These are phyloP conservation scores for Geosmithia morbida DNA, from an alignment of 2,329 filamentous ascomycete genomes.

Conservation along the genomic window DNA sequence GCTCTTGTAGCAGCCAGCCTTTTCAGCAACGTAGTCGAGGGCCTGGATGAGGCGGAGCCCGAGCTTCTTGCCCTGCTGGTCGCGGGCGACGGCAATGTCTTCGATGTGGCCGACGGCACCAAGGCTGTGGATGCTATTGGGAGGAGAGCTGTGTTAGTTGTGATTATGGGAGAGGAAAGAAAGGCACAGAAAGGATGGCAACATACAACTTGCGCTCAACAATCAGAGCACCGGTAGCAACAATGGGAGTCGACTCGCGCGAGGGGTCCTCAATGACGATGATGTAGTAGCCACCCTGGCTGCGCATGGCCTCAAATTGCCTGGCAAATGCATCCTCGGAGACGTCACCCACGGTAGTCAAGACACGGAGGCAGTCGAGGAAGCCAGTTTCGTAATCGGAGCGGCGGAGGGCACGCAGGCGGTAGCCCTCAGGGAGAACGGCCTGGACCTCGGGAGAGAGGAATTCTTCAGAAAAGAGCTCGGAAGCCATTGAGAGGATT, in stretches of 20 bases:
- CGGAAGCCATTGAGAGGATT: constrained; percentile 1
- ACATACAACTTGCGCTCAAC: constrained; percentile 88
- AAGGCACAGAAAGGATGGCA: background rate
- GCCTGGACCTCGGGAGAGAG: constrained; percentile 63
- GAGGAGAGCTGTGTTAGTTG: background rate
- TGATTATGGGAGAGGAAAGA: background rate
- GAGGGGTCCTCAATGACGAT: constrained; percentile 67
- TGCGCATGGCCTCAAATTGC: constrained; percentile 70
- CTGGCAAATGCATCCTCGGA: constrained; percentile 58
- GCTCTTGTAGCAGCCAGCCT: constrained; percentile 91
- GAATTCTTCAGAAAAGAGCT: constrained; percentile 62
- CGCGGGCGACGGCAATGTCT: constrained; percentile 88
- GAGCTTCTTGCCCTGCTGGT: constrained; percentile 95
- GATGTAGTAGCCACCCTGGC: constrained; percentile 69
- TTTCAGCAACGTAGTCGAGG: constrained; percentile 73
- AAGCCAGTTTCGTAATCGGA: constrained; percentile 72
- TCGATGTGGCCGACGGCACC: constrained; percentile 90
- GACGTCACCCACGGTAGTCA: constrained; percentile 88
- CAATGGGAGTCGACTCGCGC: constrained; percentile 44
- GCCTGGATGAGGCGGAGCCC: constrained; percentile 88
- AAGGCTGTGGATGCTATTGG: constrained; percentile 57
- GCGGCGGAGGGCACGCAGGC: constrained; percentile 63
- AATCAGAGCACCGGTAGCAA: constrained; percentile 82
- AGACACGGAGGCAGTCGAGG: constrained; percentile 77
- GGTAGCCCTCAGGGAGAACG: constrained; percentile 67